phyloP scores from a whole-genome alignment of 306 rosid species.

The Prosopis cineraria region DNA sequence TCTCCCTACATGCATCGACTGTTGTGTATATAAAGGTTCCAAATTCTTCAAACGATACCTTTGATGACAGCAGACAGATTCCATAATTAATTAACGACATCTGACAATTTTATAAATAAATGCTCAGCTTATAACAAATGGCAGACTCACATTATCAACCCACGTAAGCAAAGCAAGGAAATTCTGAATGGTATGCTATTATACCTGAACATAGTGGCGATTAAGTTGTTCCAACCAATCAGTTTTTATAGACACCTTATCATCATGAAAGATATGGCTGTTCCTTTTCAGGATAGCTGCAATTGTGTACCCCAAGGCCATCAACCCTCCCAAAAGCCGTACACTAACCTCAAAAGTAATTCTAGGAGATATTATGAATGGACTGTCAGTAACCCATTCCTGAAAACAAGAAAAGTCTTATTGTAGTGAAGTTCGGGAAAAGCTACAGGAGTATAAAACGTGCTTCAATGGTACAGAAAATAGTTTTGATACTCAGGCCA shows the following conservation, averaged over 20 bases:
- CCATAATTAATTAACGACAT: slow-evolving; percentile 1
- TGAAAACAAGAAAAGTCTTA: slow-evolving; percentile 43
- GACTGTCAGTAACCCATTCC: slow-evolving; percentile 99
- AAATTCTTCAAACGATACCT: slow-evolving; percentile 6
- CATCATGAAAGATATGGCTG: slow-evolving; percentile 81
- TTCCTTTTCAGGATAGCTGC: slow-evolving; percentile 92
- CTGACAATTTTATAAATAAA: not conserved
- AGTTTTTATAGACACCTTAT: slow-evolving; percentile 78
- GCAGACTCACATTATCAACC: slow-evolving; percentile 19
- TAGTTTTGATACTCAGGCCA: not conserved
- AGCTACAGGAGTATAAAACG: not conserved
- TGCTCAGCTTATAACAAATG: not conserved
- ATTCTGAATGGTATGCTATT: slow-evolving; percentile 11
- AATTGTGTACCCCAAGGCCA: slow-evolving; percentile 98
- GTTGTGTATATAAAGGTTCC: not conserved
- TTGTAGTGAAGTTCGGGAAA: slow-evolving; percentile 4
- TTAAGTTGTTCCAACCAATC: slow-evolving; percentile 98
- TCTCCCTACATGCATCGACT: not conserved
- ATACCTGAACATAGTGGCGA: slow-evolving; percentile 92
- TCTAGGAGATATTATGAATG: slow-evolving; percentile 97
- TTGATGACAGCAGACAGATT: not conserved
- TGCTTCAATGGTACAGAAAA: not conserved
- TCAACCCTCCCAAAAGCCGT: slow-evolving; percentile 98
- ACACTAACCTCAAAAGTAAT: slow-evolving; percentile 97
- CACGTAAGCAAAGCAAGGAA: slow-evolving; percentile 8